These are phyloP conservation scores for Linum tenue DNA, from an alignment of 345 rosid species.

Conservation along the genomic window DNA sequence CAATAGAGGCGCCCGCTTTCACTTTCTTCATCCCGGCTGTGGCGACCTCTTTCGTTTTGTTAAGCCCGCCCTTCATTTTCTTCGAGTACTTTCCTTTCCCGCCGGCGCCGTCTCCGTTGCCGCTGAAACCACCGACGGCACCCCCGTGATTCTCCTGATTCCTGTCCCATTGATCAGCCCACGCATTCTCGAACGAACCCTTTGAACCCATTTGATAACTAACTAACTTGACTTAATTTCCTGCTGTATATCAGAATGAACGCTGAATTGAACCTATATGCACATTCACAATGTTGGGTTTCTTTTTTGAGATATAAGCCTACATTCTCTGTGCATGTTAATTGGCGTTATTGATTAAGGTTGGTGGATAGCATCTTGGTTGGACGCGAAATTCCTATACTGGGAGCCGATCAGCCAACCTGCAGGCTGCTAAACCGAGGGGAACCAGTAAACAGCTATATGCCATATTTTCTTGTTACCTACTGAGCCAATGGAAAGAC, in stretches of 20 bases:
- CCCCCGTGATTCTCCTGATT: background rate
- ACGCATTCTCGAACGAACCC: slow-evolving; percentile 17
- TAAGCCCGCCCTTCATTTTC: slow-evolving; percentile 22
- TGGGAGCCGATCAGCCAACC: too few relatives aligned
- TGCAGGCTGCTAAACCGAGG: too few relatives aligned
- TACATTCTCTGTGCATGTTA: too few relatives aligned
- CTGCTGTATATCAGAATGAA: too few relatives aligned
- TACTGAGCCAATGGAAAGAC: too few relatives aligned
- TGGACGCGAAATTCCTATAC: too few relatives aligned
- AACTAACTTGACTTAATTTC: slow-evolving; percentile 30
- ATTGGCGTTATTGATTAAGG: too few relatives aligned
- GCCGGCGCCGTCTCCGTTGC: background rate
- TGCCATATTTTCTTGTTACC: too few relatives aligned
- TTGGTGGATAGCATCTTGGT: too few relatives aligned
- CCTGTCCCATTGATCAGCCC: slow-evolving; percentile 30
- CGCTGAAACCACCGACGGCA: background rate
- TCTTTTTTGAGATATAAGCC: slow-evolving; percentile 20
- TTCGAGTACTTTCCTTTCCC: slow-evolving; percentile 16
- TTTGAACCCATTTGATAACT: slow-evolving; percentile 13
- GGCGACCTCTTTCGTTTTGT: slow-evolving; percentile 21
- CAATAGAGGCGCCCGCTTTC: slow-evolving; percentile 18
- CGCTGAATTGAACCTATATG: too few relatives aligned
- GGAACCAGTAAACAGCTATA: too few relatives aligned
- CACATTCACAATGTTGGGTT: slow-evolving; percentile 10
- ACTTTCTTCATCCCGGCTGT: slow-evolving; percentile 22